Base-by-base conservation (phyloP, 345 rosid species). In the rapeseed (Brassica napus) region DNA sequence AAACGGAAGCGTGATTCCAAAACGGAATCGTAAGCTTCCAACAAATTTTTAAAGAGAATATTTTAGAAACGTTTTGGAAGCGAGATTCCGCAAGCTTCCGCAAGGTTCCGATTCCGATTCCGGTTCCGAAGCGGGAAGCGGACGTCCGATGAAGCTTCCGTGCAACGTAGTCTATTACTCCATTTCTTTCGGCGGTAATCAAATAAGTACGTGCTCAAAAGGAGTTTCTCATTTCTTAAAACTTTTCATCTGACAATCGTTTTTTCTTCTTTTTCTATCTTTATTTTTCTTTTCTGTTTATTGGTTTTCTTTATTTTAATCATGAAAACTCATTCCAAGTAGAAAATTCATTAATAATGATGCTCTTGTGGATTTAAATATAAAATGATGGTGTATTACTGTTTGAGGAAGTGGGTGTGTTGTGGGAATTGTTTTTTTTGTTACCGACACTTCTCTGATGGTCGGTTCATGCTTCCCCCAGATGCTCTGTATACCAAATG, bases 401-500 rank as follows among this genome's bases (percentile, higher is more conserved):
- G 73, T 60, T 49, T 52, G 57, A 21, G 28, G 65, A 28, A 79
- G 75, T 79, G 78, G 75, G 78, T 73, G 78, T 3, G 62, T 73
- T 15, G 59, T 79, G 78, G 35, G 16, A 44, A 67, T 73, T 69
- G 5, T 35, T 68, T 59, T 47, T 68, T 67, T 60, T 34, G 61
- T 68, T 35, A 79, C 82, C 82, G 82, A 73, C 78, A 79, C 64
- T 73, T 35, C 55, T 14, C 14, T 47, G 9, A 59, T 73, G 74
- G 78, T 73, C 82, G 78, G 78, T 72, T 15, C 54, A 59, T 67
- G 66, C 65, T 26, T 71, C 23, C 75, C 6, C 11, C 18, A n/a
- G 15, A 77, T 61, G 68, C 23, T 30, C 5, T 42, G 16, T 31
- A 23, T 10, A 1, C 39, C 11, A 3, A 61, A 39, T 35, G 42